Base-by-base conservation (phyloP, 345 rosid species). In the Arabis hirsuta region DNA sequence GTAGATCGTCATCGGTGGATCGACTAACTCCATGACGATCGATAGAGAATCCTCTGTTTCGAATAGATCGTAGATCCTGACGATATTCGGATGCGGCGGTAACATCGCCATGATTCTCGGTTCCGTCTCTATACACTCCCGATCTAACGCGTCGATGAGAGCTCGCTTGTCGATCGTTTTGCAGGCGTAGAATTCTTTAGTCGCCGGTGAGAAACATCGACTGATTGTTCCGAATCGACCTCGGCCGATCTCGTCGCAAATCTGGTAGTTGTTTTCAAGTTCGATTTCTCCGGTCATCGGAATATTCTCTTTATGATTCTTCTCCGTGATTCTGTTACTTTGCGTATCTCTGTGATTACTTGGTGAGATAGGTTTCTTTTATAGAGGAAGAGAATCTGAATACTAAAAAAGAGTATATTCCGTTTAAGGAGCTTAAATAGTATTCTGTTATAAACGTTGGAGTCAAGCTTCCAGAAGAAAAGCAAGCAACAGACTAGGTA, bases 161-260 rank as follows among this genome's bases (percentile, higher is more conserved):
- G 71, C 81, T 34, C 74, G 67, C 54, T 89, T 90, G 56, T 90
- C 82, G 56, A 90, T 76, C 46, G 89, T 79, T 63, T 90, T 90
- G 82, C 90, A 84, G 48, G 95, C 98, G 78, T 74, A 82, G 74
- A 82, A 79, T 3, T 84, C 62, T 66, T 83, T 74, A 13, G 81
- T 72, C 12, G 55, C 27, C 2, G 82, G 82, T 2, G 85, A 88
- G 71, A 79, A 85, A 67, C 95, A 85, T 12, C 86, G 83, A n/a
- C 59, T 81, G 62, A 93, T 83, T 36, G 77, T 79, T 26, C 96
- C 96, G 58, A 90, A 93, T 61, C 86, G 73, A 3, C 96, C 96
- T 3, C 96, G 74, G 47, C 94, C 96, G 81, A 93, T 84, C 78
- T 90, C 97, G 39, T 83, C 94, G 65, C 82, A 71, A 32, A 84